phyloP scores from a whole-genome alignment of 2,329 filamentous ascomycete genomes.

The Dissoconium aciculare region DNA sequence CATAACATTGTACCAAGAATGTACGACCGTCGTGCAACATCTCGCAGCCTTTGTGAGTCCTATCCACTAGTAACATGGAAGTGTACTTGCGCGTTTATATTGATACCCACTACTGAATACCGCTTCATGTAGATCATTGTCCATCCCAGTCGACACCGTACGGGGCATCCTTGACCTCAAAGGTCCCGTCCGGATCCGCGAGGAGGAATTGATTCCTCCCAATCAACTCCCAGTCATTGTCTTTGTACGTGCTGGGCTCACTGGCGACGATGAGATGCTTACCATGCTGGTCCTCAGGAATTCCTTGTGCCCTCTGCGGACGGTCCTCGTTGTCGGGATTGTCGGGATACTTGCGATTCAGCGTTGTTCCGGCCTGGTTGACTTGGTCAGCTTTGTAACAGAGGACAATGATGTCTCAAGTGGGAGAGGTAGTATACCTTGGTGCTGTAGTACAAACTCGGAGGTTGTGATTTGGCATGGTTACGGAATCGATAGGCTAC shows the following conservation, averaged over 20 bases:
- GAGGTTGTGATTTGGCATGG: slow-evolving; percentile 37
- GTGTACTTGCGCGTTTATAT: too few relatives aligned
- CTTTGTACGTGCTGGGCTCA: slow-evolving; percentile 40
- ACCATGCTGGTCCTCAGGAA: slow-evolving; percentile 28
- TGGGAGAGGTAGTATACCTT: slow-evolving; percentile 13
- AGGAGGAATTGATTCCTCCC: slow-evolving; percentile 32
- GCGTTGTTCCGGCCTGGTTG: slow-evolving; percentile 32
- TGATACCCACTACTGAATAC: too few relatives aligned
- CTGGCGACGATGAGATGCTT: slow-evolving; percentile 40
- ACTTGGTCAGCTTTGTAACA: neutral
- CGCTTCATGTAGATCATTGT: too few relatives aligned
- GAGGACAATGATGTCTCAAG: too few relatives aligned
- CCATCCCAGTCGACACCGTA: slow-evolving; percentile 29
- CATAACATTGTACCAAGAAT: too few relatives aligned
- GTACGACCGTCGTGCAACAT: too few relatives aligned
- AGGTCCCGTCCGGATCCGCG: slow-evolving; percentile 26
- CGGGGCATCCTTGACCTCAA: slow-evolving; percentile 25
- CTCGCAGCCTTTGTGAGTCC: too few relatives aligned
- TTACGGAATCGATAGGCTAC: slow-evolving; percentile 40
- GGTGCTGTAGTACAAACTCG: slow-evolving; percentile 35
- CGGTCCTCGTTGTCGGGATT: slow-evolving; percentile 24
- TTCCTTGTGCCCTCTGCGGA: slow-evolving; percentile 14
- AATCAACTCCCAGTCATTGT: slow-evolving; percentile 38
- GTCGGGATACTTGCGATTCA: slow-evolving; percentile 40
- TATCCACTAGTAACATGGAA: too few relatives aligned